These are phyloP conservation scores for Wallacemonas sp. DNA, from an alignment of 208 protist genomes.

Conservation along the genomic window DNA sequence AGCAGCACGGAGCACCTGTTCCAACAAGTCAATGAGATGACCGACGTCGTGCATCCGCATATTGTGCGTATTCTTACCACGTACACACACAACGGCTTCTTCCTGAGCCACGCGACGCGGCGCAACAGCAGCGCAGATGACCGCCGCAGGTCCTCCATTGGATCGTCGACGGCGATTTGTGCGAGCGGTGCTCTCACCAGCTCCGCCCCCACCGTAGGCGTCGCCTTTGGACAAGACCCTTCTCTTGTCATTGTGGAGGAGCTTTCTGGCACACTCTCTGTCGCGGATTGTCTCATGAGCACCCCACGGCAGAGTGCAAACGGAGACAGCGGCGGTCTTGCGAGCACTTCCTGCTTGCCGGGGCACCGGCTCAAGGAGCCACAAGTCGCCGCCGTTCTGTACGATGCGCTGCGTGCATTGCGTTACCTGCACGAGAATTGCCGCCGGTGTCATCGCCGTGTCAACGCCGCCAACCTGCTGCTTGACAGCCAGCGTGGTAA, in stretches of 20 bases:
- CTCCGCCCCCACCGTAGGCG: not conserved
- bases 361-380: constrained; percentile 36
- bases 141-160: too few relatives aligned
- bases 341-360: not conserved
- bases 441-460: constrained; percentile 51
- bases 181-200: not conserved
- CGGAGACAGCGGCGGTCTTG: not conserved
- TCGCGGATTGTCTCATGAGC: constrained; percentile 25
- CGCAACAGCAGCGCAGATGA: too few relatives aligned
- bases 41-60: not conserved
- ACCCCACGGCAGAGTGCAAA: not conserved
- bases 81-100: constrained; percentile 3
- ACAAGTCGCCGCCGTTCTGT: constrained; percentile 51
- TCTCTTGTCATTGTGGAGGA: constrained; percentile 48
- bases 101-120: not conserved
- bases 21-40: constrained; percentile 7
- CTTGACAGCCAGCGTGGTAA: constrained; percentile 27
- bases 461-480: constrained; percentile 66
- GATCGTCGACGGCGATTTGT: not conserved
- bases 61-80: constrained; percentile 8
- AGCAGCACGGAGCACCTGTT: constrained; percentile 13
- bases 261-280: constrained; percentile 29
- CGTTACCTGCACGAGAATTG: constrained; percentile 71
- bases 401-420: constrained; percentile 56
- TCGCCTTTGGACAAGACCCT: constrained; percentile 15